Evolutionary conservation across 2,329 filamentous ascomycete genomes (phyloP), one percentile per base, ranked within the genome.

Genomic region (Tolypocladium endophyticum): DNA sequence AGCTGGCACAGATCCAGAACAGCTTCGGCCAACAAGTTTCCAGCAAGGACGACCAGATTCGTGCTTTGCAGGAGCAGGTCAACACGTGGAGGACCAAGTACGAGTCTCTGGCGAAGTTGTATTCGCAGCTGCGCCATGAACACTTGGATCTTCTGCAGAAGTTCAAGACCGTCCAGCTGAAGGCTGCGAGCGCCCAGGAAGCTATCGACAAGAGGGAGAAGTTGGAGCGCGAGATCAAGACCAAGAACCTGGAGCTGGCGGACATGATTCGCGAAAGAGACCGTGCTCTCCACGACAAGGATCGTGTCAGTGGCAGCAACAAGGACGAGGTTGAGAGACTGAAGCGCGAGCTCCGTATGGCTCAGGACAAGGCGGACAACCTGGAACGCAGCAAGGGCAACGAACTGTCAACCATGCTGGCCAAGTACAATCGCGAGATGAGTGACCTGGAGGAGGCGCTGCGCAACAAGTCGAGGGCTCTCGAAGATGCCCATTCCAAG

Each of bases 211-310:
- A 85, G 67, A 87, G 93, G 11, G 94, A 99, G 77, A 96, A 95
- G 79, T 82, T 99, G 58, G 92, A 97, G 77, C 88, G 93, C 39
- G 94, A 99, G 76, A 89, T 99, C 72, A 99, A 99, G 83, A 97
- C 93, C 36, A 99, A 99, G 84, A 99, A 99, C 71, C 79, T 99
- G n/a, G 94, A 99, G 74, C 77, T 99, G 62, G 94, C 94, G 38
- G 92, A 97, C 72, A 97, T 99, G 94, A 99, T 99, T 64, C 86
- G 94, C 52, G 94, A 99, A 77, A 84, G 94, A 66, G 94, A 99
- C 70, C 86, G 94, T 64, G 94, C 94, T 36, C 76, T 97, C 58
- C 91, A 97, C 70, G 94, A 99, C 63, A 91, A 92, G 72, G 94
- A 99, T 71, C 86, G 94, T 59, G 77, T 88, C n/a, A 85, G 81